Conservation (phyloP, 2,329 filamentous ascomycete species). For the Rutstroemia sydowiana region DNA sequence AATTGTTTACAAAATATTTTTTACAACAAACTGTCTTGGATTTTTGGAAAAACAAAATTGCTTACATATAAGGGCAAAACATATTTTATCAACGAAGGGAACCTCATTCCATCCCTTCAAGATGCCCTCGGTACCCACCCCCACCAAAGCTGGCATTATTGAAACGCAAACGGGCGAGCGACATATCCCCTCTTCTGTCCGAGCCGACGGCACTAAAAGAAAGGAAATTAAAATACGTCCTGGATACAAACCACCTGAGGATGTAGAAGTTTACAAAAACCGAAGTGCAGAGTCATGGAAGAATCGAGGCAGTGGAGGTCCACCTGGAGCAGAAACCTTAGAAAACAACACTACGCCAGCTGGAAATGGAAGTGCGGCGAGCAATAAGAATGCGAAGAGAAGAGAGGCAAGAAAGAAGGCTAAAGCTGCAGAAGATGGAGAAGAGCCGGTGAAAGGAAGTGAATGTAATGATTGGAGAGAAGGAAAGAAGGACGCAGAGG, state of each 20-base stretch:
- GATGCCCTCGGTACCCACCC: slow-evolving; percentile 34
- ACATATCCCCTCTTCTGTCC: slow-evolving; percentile 79
- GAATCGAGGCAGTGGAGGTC: slow-evolving; percentile 59
- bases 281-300: slow-evolving; percentile 80
- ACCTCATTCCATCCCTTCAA: slow-evolving; percentile 1
- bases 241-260: slow-evolving; percentile 89
- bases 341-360: slow-evolving; percentile 31
- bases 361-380: slow-evolving; percentile 41
- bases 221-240: slow-evolving; percentile 92
- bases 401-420: slow-evolving; percentile 59
- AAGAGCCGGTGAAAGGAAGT: slow-evolving; percentile 29
- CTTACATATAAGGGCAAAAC: neutral
- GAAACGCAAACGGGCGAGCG: slow-evolving; percentile 71
- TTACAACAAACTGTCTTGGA: neutral
- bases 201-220: slow-evolving; percentile 83
- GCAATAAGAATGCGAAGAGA: slow-evolving; percentile 82
- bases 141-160: slow-evolving; percentile 64
- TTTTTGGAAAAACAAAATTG: too few species aligned
- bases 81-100: neutral
- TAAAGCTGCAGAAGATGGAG: slow-evolving; percentile 37
- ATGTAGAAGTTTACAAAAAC: slow-evolving; percentile 94
- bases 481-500: slow-evolving; percentile 18
- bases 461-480: slow-evolving; percentile 30
- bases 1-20: neutral
- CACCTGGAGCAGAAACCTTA: slow-evolving; percentile 65